Evolutionary conservation across 305 asterid genomes (phyloP).

Genomic region (Salvia sclarea): DNA sequence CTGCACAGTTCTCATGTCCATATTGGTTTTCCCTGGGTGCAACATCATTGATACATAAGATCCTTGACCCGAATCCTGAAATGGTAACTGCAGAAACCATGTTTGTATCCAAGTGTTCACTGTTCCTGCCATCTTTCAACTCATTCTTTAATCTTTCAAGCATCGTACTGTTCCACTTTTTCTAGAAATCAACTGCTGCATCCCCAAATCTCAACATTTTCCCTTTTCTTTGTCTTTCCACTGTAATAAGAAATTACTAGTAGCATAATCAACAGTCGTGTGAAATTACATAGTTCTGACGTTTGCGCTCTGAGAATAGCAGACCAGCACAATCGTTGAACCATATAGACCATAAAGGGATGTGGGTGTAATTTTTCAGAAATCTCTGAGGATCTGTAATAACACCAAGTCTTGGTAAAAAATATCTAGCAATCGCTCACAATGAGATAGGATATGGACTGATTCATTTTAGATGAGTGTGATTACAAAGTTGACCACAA

Average conservation of each 20-base stretch:
- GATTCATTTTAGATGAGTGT: neutral
- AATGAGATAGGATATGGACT: neutral
- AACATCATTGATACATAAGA: constrained; percentile 61
- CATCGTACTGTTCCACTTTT: constrained; percentile 2
- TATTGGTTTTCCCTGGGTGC: constrained; percentile 82
- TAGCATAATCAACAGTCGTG: constrained; percentile 6
- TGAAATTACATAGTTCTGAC: neutral
- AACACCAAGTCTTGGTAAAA: neutral
- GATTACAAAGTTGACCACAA: neutral
- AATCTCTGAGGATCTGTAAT: neutral
- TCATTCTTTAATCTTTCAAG: constrained; percentile 1
- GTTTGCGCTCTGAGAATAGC: constrained; percentile 6
- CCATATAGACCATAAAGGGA: neutral
- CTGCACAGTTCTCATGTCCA: constrained; percentile 87
- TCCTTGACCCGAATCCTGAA: constrained; percentile 84
- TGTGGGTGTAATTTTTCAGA: neutral
- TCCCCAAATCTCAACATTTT: constrained; percentile 16
- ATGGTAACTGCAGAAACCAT: constrained; percentile 55
- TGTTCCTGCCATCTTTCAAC: constrained; percentile 19
- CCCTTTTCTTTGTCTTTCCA: neutral
- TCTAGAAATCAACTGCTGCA: neutral
- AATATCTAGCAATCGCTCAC: neutral
- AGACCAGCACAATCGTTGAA: constrained; percentile 1
- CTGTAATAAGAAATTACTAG: constrained; percentile 8
- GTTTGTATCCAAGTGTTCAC: constrained; percentile 2